Conservation (phyloP, 2,329 filamentous ascomycete genomes). For the Rhynchosporium secalis region DNA sequence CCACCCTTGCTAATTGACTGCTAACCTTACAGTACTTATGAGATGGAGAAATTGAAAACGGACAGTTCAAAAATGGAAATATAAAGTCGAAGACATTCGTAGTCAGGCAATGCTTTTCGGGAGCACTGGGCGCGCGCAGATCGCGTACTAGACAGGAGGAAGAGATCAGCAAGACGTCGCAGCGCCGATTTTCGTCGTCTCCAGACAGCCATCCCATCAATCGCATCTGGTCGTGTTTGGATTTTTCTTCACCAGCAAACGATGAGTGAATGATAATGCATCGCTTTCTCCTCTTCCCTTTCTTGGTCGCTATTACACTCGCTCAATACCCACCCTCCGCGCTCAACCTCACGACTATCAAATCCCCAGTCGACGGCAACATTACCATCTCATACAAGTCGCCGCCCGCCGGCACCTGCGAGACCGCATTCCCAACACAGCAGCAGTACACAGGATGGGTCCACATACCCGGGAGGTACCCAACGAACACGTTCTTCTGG, state of each 20-base stretch:
- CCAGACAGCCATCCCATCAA: not conserved
- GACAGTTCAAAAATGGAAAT: too few species aligned
- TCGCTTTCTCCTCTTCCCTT: conserved; percentile 29
- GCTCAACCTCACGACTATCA: conserved; percentile 55
- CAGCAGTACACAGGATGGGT: conserved; percentile 73
- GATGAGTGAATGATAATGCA: conserved; percentile 38
- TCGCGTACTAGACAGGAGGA: too few species aligned
- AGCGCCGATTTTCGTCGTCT: not conserved
- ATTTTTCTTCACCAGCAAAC: conserved; percentile 23
- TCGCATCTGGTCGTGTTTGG: conserved; percentile 16
- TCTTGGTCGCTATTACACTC: conserved; percentile 29
- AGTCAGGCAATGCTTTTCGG: not conserved
- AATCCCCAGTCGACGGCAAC: conserved; percentile 61
- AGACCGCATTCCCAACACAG: conserved; percentile 63
- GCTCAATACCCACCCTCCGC: conserved; percentile 42
- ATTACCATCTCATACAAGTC: conserved; percentile 69
- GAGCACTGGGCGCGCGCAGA: not conserved
- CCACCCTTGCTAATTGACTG: too few species aligned
- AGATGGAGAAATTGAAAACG: too few species aligned
- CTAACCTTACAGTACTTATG: too few species aligned
- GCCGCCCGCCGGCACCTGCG: conserved; percentile 60
- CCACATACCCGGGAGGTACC: conserved; percentile 55
- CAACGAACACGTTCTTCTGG: conserved; percentile 52
- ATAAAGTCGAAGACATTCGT: not conserved
- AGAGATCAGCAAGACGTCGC: conserved; percentile 9